Conservation (phyloP, 768 basidiomycete genomes). For the Auriscalpium orientale region DNA sequence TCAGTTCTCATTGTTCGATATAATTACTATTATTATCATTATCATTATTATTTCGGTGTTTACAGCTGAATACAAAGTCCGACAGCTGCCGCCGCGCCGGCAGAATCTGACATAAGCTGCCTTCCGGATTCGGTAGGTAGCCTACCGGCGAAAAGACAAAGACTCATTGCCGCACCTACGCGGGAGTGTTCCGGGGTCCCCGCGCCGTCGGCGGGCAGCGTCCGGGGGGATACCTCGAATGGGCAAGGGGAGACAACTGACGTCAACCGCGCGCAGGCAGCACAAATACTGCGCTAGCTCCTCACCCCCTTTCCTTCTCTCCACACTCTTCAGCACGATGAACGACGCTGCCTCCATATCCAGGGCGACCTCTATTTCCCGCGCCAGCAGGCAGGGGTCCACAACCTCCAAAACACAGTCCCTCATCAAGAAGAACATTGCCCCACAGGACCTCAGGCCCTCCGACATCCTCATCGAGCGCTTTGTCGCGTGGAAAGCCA, state of each 20-base stretch:
- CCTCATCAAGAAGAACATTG: slow-evolving; percentile 91
- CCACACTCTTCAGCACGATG: slow-evolving; percentile 19
- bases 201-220: not conserved
- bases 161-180: too few relatives aligned
- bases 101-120: too few relatives aligned
- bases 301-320: not conserved
- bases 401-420: slow-evolving; percentile 74
- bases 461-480: slow-evolving; percentile 96
- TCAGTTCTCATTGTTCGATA: too few relatives aligned
- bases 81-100: too few relatives aligned
- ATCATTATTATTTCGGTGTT: too few relatives aligned
- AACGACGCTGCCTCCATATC: slow-evolving; percentile 49
- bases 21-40: too few relatives aligned
- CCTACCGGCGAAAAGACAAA: too few relatives aligned
- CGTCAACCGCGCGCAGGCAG: too few relatives aligned
- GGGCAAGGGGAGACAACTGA: not conserved
- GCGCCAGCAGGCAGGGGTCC: slow-evolving; percentile 56
- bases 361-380: slow-evolving; percentile 65
- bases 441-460: slow-evolving; percentile 82
- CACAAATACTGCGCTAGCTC: too few relatives aligned
- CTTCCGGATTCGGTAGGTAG: too few relatives aligned
- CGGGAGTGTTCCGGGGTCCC: not conserved
- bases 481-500: slow-evolving; percentile 90
- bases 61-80: too few relatives aligned
- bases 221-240: not conserved